Base-by-base conservation (phyloP, 306 rosid species). In the Vachellia collinsii region DNA sequence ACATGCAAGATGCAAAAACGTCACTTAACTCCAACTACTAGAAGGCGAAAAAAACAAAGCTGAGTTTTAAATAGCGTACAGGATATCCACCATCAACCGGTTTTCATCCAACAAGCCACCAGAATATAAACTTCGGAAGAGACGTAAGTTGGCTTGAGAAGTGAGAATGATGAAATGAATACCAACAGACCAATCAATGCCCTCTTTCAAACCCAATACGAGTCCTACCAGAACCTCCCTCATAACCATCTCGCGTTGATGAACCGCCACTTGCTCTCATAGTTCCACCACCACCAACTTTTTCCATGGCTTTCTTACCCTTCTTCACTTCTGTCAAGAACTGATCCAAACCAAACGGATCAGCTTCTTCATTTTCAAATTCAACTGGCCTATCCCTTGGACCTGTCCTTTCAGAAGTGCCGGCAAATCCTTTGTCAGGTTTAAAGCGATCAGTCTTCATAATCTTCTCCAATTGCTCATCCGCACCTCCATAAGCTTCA, bases 171-270 rank as follows among this genome's bases (percentile, higher is more conserved):
- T 19, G 53, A 29, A 77, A 23, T 46, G 16, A 75, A 59, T 38
- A 36, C 82, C 50, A 56, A 3, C 22, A 23, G 50, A 72, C 77
- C 38, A 19, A 79, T 84, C 83, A 90, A 58, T 87, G 97, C 36
- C 94, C 93, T 83, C 92, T 84, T 87, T 91, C 94, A 63, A 94
- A 94, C 44, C 98, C 94, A 74, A 94, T 92, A 43, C 92, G 94
- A 39, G 89, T 86, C 81, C 97, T 85, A 63, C 94, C 82, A 9
- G 94, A 94, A 51, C 94, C 94, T 74, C 93, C 89, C 3, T 91
- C 97, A n/a, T 87, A 23, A 65, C 91, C 87, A 53, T 92, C 98
- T 58, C 94, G 78, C 86, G 82, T 91, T 4, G 97, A 90, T 25
- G 97, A 92, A 36, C 97, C 98, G 23, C 87, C 97, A 29, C 34